phyloP scores from a whole-genome alignment of 257 asterid species.

The Cruciata laevipes region DNA sequence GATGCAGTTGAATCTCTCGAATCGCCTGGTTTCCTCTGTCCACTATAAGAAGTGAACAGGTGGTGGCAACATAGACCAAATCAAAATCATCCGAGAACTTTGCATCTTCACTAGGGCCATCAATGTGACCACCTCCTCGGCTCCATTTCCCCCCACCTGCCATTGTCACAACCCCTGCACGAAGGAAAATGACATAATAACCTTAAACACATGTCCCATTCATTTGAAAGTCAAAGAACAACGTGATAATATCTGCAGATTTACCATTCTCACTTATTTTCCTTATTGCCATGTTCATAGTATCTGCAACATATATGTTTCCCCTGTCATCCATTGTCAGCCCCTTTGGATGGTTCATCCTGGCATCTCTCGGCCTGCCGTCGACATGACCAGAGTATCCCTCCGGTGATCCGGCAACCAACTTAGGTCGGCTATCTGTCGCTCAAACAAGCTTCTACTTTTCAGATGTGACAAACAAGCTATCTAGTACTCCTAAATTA shows the following conservation, averaged over 20 bases:
- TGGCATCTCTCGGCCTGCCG: slow-evolving; percentile 83
- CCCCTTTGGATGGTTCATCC: slow-evolving; percentile 90
- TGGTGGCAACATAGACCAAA: slow-evolving; percentile 58
- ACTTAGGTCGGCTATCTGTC: slow-evolving; percentile 86
- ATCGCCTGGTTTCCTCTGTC: slow-evolving; percentile 94
- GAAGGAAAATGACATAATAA: neutral
- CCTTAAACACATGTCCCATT: neutral
- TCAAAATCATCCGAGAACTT: slow-evolving; percentile 83
- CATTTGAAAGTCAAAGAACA: neutral
- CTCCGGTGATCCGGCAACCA: slow-evolving; percentile 84
- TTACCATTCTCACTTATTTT: slow-evolving; percentile 78
- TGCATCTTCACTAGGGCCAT: slow-evolving; percentile 95
- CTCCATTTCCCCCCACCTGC: slow-evolving; percentile 72
- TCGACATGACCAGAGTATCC: slow-evolving; percentile 91
- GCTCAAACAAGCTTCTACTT: slow-evolving; percentile 7
- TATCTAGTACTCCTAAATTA: neutral
- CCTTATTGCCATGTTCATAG: slow-evolving; percentile 87
- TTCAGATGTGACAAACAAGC: no score
- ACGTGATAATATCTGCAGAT: neutral
- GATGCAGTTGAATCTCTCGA: slow-evolving; percentile 79
- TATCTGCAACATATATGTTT: slow-evolving; percentile 81
- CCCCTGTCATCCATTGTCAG: slow-evolving; percentile 72
- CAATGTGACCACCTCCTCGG: slow-evolving; percentile 79
- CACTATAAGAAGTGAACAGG: slow-evolving; percentile 74
- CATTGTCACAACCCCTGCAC: slow-evolving; percentile 77